Conservation (phyloP, 331 rosid genomes). For the Pyracantha coccinea region DNA sequence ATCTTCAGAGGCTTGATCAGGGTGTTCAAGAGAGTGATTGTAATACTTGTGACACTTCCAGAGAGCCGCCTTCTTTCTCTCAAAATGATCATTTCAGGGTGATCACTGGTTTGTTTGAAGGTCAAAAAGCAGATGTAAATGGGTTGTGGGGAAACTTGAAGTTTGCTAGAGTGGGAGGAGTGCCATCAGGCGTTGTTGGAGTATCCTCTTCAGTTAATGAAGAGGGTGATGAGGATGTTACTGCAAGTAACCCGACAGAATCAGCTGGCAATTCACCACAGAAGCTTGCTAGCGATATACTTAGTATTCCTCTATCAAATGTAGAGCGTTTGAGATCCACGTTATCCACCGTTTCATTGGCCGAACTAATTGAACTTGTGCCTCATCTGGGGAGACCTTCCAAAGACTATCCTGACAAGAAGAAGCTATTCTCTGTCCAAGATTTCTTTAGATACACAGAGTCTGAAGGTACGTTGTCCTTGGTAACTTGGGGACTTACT, state of each 20-base stretch:
- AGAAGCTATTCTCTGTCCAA: slow-evolving; percentile 83
- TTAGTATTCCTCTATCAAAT: slow-evolving; percentile 84
- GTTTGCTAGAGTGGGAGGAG: slow-evolving; percentile 91
- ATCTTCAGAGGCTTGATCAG: slow-evolving; percentile 52
- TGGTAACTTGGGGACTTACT: neutral
- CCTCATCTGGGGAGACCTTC: slow-evolving; percentile 70
- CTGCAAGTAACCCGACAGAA: slow-evolving; percentile 48
- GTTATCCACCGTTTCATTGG: slow-evolving; percentile 71
- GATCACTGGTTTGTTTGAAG: slow-evolving; percentile 53
- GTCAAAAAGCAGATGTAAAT: slow-evolving; percentile 60
- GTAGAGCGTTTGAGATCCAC: slow-evolving; percentile 96
- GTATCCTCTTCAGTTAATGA: slow-evolving; percentile 57
- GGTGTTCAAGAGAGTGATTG: slow-evolving; percentile 28
- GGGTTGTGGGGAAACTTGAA: slow-evolving; percentile 76
- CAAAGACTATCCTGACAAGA: slow-evolving; percentile 96
- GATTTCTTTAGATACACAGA: slow-evolving; percentile 98
- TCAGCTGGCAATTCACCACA: slow-evolving; percentile 59
- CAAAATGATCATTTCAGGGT: slow-evolving; percentile 49
- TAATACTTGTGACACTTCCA: slow-evolving; percentile 22
- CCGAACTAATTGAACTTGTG: slow-evolving; percentile 85
- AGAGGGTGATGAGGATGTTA: slow-evolving; percentile 39
- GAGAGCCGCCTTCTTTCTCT: slow-evolving; percentile 17
- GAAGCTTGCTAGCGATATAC: slow-evolving; percentile 71
- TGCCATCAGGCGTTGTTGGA: slow-evolving; percentile 61
- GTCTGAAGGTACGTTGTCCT: slow-evolving; percentile 68